These are phyloP conservation scores for Capronia epimyces DNA, from an alignment of 2,329 filamentous ascomycete genomes.

Conservation along the genomic window DNA sequence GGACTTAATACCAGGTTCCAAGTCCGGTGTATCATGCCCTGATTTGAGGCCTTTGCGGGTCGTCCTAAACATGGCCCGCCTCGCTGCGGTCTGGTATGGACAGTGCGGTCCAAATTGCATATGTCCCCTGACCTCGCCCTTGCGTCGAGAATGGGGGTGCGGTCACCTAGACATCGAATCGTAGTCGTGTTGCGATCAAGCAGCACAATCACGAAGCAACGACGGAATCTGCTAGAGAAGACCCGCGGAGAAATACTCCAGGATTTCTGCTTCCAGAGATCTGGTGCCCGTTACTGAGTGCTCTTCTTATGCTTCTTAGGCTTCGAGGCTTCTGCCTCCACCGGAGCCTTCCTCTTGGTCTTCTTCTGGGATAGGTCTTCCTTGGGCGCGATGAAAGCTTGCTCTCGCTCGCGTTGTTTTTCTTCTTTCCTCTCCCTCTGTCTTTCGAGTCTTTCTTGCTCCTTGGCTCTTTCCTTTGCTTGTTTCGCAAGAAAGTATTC, in stretches of 20 bases:
- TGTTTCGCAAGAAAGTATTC: constrained; percentile 95
- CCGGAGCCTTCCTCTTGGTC: constrained; percentile 34
- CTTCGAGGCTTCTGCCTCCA: constrained; percentile 11
- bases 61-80: no score
- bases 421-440: constrained; percentile 84
- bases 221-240: not conserved
- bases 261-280: not conserved
- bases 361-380: constrained; percentile 60
- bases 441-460: constrained; percentile 74
- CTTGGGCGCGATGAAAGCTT: constrained; percentile 80
- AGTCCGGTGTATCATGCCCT: no score
- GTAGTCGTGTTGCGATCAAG: not conserved
- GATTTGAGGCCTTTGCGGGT: no score
- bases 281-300: not conserved
- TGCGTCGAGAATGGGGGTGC: no score
- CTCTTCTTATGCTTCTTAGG: constrained; percentile 17
- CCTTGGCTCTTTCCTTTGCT: constrained; percentile 76
- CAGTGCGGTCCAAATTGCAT: no score
- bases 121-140: no score
- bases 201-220: not conserved
- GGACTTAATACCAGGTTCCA: no score
- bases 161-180: no score
- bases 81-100: no score
- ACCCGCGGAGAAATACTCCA: no score
- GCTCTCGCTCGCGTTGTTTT: constrained; percentile 76